Percentiles rank a stretch among this genome's conserved stretches.
Evolutionary conservation across 139 green algal genomes (phyloP).

Genomic region (Gonium pectorale): DNA sequence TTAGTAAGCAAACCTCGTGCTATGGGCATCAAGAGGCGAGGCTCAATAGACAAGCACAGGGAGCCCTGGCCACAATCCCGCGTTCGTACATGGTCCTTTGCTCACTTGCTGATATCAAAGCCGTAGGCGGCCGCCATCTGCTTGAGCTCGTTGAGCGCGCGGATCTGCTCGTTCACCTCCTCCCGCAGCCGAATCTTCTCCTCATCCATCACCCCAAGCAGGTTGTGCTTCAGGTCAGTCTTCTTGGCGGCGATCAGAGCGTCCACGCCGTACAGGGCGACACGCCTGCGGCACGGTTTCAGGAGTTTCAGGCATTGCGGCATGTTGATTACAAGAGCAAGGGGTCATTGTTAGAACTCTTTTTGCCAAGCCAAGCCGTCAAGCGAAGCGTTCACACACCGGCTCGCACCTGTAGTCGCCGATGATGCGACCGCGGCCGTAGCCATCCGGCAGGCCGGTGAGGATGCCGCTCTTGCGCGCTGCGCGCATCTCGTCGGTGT

Average conservation of each 20-base stretch:
- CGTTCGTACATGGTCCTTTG: not conserved
- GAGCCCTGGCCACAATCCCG: not conserved
- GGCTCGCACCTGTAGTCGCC: conserved; percentile 77
- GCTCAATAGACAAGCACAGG: not conserved
- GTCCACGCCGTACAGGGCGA: conserved; percentile 82
- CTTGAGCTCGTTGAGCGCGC: conserved; percentile 78
- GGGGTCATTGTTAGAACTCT: too few species aligned
- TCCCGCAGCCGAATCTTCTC: conserved; percentile 74
- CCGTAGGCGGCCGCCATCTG: conserved; percentile 78
- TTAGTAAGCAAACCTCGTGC: not conserved
- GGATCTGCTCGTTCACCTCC: conserved; percentile 81
- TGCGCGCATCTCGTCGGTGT: conserved; percentile 81
- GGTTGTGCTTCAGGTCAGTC: conserved; percentile 67
- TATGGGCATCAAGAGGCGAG: not conserved
- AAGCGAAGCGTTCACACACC: too few species aligned
- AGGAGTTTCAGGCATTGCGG: too few species aligned
- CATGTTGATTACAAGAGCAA: too few species aligned
- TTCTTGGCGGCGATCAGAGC: conserved; percentile 75
- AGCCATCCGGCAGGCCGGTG: conserved; percentile 81
- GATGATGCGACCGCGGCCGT: conserved; percentile 81
- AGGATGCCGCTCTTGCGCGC: conserved; percentile 78
- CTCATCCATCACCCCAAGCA: conserved; percentile 72
- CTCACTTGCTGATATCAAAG: conserved; percentile 65
- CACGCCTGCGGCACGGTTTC: conserved; percentile 54
- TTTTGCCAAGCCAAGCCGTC: too few species aligned